Evolutionary conservation across 768 basidiomycete species (phyloP), one percentile per base, ranked within the genome.

Genomic region (Boletus vinaceobasis): DNA sequence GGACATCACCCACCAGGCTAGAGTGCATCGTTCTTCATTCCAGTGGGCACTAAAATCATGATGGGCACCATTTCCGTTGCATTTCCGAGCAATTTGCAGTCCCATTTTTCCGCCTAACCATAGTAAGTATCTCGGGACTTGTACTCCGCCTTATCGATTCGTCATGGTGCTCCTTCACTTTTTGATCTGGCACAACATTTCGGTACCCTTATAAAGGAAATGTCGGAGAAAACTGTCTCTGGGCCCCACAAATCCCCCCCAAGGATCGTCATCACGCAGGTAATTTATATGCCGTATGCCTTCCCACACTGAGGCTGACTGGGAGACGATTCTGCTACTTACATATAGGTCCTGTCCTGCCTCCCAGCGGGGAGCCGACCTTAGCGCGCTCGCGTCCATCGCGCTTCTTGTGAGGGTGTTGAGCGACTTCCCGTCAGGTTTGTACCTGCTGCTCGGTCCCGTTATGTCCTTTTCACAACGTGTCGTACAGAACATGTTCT

Each of bases 371-470:
- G 62, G 67, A 74, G 74, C 75, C 77, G 73, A 73, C 74, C 76
- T 74, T 70, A 74, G 74, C 77, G 74, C 78, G 74, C 70, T 79
- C 77, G 84, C 80, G 70, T 83, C 80, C 82, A 85, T 86, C 85
- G 83, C 84, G 85, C 82, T 86, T 87, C 77, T 78, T 78, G 75
- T 77, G 73, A 74, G 80, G 82, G 71, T 81, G 82, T 71, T 70
- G 74, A 83, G 68, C 71, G 73, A 73, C 77, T 74, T 86, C 85
- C 70, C 72, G 71, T 70, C 68, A 77, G 83, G 84, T 76, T 64
- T 39, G 57, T 62, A 53, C 43, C 11, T 40, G n/a, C 50, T 43
- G 39, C 55, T 26, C n/a, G 6, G 48, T 55, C 26, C 27, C 17
- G n/a, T 46, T 21, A 15, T 44, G 42, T 27, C 48, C 50, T 58